Base-by-base conservation (phyloP, 1,139 yeast species). In the Pichia sp. region DNA sequence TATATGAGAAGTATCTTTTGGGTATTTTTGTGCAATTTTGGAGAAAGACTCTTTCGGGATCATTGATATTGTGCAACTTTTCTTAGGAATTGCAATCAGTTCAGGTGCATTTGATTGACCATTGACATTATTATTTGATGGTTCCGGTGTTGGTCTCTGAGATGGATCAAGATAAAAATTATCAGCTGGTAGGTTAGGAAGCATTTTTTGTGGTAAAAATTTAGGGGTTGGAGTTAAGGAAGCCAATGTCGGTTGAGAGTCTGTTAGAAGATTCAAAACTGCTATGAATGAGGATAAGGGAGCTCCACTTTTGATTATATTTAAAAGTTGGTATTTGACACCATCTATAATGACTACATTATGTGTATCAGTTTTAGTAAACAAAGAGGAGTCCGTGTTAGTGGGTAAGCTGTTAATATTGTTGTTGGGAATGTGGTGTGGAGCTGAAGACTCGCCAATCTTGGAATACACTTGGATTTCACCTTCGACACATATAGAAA, bases 401-500 rank as follows among this genome's bases (percentile, higher is more conserved):
- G n/a, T n/a, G n/a, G n/a, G n/a, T n/a, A n/a, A n/a, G n/a, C n/a
- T n/a, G n/a, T n/a, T n/a, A n/a, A n/a, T n/a, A n/a, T n/a, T n/a
- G n/a, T n/a, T n/a, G n/a, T n/a, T n/a, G n/a, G n/a, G n/a, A n/a
- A n/a, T n/a, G n/a, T n/a, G n/a, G n/a, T n/a, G n/a, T n/a, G n/a
- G n/a, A n/a, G n/a, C n/a, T n/a, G n/a, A n/a, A n/a, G n/a, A n/a
- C n/a, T 41, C 44, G 4, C 63, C 69, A 11, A 79, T 63, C 47
- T 74, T 76, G 39, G 84, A 79, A 56, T 77, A 88, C 0, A 91
- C 85, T 52, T 85, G 89, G 35, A 89, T 75, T 10, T 79, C 72
- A 0, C 98, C 98, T 52, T 89, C 97, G 1, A 89, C 95, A n/a
- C 91, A 95, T 37, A 91, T 83, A 33, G 91, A 79, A 55, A 91